Base-by-base conservation (phyloP, 1,284 basidiomycete genomes). In the Cystobasidium sp. region DNA sequence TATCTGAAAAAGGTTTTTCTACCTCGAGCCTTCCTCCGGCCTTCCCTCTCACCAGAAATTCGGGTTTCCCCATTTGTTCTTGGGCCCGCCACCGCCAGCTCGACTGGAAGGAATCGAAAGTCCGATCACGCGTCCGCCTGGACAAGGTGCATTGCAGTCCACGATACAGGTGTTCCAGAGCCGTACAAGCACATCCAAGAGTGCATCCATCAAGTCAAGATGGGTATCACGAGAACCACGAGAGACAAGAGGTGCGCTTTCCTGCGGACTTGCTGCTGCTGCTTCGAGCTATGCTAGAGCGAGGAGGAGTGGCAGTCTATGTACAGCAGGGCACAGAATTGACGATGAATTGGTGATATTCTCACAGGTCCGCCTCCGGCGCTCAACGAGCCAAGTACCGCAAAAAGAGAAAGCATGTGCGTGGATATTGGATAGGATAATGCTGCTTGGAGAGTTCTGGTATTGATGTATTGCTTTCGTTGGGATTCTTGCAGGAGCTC, bases 371-470 rank as follows among this genome's bases (percentile, higher is more conserved):
- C n/a, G 75, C 75, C 56, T 66, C 75, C 56, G 75, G 73, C 20
- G 75, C 75, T 43, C 66, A 76, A 39, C 37, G 75, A 20, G 72
- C 75, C 49, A 55, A 76, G 22, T 75, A 75, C 68, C 65, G 75
- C 87, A 97, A 97, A 88, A 97, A 96, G 91, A 89, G 94, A 90
- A 96, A 96, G 87, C 96, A 96, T 86, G 64, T 66, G 56, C 56
- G 56, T 59, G 52, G 9, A 24, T 9, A 59, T 14, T 31, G 39
- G 56, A 10, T 41, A 18, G 37, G 18, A 16, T 18, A n/a, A 39
- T n/a, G 37, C 22, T 41, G 18, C 46, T 18, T 9, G 43, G 16
- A 20, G 41, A 6, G 24, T 9, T 41, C 43, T n/a, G 43, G n/a
- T 59, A 20, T 53, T 43, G 49, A 56, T 37, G 10, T 55, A 47